Evolutionary conservation across 2,329 filamentous ascomycete species (phyloP), one percentile per base, ranked within the genome.

Genomic region (Bipolaris cookei): DNA sequence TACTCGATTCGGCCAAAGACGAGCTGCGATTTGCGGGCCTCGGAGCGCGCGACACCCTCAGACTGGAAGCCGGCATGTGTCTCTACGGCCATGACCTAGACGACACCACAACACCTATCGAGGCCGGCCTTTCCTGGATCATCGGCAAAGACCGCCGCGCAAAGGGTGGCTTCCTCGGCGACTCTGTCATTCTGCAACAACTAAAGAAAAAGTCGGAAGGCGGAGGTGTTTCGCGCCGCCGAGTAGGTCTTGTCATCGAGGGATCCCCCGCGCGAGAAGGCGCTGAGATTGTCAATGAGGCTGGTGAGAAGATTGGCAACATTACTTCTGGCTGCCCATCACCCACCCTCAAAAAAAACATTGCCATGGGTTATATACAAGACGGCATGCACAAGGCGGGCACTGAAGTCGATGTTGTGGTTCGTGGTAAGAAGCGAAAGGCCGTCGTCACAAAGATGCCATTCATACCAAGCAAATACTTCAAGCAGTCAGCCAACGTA

Each of bases 11-110:
- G 30, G 81, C 82, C 0, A 78, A 81, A 41, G 88, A 88, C 23
- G 86, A 88, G 10, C 81, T 97, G 14, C 89, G 90, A 70, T 85
- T 97, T 43, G 92, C 94, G 1, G 95, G 95, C 3, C 85, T 99
- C 0, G 95, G 93, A 8, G 92, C 95, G 2, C 87, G 95, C 63
- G 95, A 99, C 77, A 96, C 90, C 60, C 86, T 99, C 58, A 88
- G 95, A 44, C 87, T 99, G 28, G 95, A 99, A 80, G 95, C 95
- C 0, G 95, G 95, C 59, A 96, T 99, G 94, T 99, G 95, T 78
- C 84, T 99, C n/a, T 99, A 99, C 79, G 95, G 95, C n/a, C 92
- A 98, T 79, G 95, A 99, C 76, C 85, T 99, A 35, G 88, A 96
- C 75, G 94, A 97, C 56, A 81, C 81, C 0, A 89, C 85, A 10